These are phyloP conservation scores for Trichomonas vaginalis DNA, from an alignment of 208 protist genomes.

Conservation along the genomic window DNA sequence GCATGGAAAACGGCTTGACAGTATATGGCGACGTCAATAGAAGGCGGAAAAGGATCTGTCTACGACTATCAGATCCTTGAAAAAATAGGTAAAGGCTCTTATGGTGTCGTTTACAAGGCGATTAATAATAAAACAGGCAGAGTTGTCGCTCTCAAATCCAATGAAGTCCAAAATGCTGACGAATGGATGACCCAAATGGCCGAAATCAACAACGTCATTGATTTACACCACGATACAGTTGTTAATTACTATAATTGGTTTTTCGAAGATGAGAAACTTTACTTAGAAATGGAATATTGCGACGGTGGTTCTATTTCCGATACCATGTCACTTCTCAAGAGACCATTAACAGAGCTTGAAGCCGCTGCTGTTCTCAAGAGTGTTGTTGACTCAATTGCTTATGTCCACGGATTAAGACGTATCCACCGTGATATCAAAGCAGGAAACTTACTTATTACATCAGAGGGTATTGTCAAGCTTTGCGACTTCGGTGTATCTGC, in stretches of 20 bases:
- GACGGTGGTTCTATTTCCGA: background rate
- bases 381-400: constrained; percentile 24
- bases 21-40: background rate
- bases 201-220: background rate
- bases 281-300: constrained; percentile 7
- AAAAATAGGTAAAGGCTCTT: background rate
- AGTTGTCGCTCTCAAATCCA: background rate
- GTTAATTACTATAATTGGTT: constrained; percentile 12
- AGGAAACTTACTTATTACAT: constrained; percentile 35
- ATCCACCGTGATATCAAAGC: constrained; percentile 37
- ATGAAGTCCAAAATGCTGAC: background rate
- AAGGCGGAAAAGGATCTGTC: background rate
- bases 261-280: background rate
- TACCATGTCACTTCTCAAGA: background rate
- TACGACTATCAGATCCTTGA: background rate
- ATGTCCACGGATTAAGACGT: constrained; percentile 23
- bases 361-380: constrained; percentile 28
- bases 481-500: constrained; percentile 42
- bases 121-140: background rate
- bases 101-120: background rate
- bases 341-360: background rate
- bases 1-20: background rate
- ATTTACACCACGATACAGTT: background rate
- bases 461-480: constrained; percentile 32
- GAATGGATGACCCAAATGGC: background rate